A percentile compares a stretch with the other conserved stretches of the same genome.
Conservation (phyloP, 176 grass and related monocot species). For the Bothriochloa decipiens region DNA sequence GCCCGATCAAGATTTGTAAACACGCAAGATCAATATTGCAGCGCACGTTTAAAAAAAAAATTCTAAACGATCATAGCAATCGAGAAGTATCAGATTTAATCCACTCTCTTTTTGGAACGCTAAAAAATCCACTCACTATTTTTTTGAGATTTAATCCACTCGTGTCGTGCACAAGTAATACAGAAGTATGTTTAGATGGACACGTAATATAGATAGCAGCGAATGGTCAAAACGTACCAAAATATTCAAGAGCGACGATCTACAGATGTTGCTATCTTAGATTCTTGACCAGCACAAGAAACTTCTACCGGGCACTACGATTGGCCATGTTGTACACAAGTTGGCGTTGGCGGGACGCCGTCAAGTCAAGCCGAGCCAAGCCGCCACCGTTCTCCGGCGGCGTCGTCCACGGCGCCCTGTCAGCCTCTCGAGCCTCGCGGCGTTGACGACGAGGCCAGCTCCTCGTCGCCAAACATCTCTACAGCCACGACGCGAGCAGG, state of each 20-base stretch:
- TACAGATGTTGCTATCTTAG: background rate
- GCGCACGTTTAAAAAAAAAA: too few relatives aligned
- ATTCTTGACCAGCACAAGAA: background rate
- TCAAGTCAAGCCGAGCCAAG: background rate
- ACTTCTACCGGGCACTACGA: background rate
- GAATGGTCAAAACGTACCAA: background rate
- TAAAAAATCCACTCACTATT: too few relatives aligned
- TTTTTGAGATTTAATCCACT: background rate
- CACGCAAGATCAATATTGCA: too few relatives aligned
- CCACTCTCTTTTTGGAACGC: too few relatives aligned
- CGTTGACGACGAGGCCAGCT: conserved; percentile 3
- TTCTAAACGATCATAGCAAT: background rate
- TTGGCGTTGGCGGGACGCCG: background rate
- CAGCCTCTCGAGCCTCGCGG: background rate
- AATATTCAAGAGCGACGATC: background rate
- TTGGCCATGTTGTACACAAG: background rate
- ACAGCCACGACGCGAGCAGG: background rate
- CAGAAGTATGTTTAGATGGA: background rate
- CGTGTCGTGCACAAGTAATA: background rate
- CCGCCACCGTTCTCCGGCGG: background rate
- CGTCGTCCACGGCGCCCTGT: conserved; percentile 8
- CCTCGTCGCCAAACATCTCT: conserved; percentile 17
- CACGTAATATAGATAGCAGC: background rate
- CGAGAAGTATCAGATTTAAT: background rate
- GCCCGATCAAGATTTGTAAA: too few relatives aligned